Conservation (phyloP, 2,329 filamentous ascomycete genomes). For the Colletotrichum spaethianum region DNA sequence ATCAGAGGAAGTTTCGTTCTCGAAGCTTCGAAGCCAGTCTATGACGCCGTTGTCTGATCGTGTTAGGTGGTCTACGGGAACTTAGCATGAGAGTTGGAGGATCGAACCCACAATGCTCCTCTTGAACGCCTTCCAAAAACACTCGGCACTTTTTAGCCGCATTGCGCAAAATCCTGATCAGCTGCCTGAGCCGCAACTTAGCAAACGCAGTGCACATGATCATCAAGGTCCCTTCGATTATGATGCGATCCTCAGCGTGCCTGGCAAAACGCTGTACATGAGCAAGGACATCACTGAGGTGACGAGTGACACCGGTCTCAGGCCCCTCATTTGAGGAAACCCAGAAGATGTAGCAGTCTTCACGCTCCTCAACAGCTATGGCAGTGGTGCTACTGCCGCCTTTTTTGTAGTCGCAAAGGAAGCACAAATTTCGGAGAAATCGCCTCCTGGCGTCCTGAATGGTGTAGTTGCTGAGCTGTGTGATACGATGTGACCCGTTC, state of each 20-base stretch:
- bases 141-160: slow-evolving; percentile 36
- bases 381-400: slow-evolving; percentile 62
- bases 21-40: not conserved
- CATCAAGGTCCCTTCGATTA: not conserved
- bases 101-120: not conserved
- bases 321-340: slow-evolving; percentile 56
- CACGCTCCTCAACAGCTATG: slow-evolving; percentile 56
- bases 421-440: slow-evolving; percentile 58
- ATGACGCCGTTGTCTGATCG: not conserved
- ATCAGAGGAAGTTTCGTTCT: not conserved
- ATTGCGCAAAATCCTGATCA: slow-evolving; percentile 41
- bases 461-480: not conserved
- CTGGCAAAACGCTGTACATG: slow-evolving; percentile 13
- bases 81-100: too few species aligned
- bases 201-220: slow-evolving; percentile 42
- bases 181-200: slow-evolving; percentile 44
- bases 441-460: slow-evolving; percentile 19
- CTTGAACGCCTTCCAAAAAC: not conserved
- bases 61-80: not conserved
- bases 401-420: slow-evolving; percentile 62
- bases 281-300: slow-evolving; percentile 49
- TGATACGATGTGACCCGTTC: not conserved
- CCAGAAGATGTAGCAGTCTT: slow-evolving; percentile 57
- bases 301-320: slow-evolving; percentile 44
- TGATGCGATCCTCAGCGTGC: not conserved